These are phyloP conservation scores for Geotrichum aggregatum DNA, from an alignment of 1,139 yeast genomes.

Conservation along the genomic window DNA sequence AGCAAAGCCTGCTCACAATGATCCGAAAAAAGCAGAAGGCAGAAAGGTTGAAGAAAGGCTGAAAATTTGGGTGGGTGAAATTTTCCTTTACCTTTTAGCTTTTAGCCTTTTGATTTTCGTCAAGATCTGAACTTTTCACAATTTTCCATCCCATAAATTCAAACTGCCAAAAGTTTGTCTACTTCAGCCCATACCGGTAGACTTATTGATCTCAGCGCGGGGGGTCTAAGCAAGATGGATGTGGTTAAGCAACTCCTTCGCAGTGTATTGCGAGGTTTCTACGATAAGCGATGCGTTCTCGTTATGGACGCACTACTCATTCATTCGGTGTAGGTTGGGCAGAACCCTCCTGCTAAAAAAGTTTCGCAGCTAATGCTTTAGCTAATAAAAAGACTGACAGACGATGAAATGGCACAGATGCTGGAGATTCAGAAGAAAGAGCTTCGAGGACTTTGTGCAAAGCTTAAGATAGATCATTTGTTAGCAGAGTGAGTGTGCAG, in stretches of 20 bases:
- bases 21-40: not conserved
- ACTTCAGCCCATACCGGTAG: not conserved
- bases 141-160: too few species aligned
- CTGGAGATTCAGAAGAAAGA: slow-evolving; percentile 85
- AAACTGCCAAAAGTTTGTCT: not conserved
- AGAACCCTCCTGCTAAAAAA: not conserved
- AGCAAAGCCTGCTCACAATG: not conserved
- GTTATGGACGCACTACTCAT: slow-evolving; percentile 84
- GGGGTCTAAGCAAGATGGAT: slow-evolving; percentile 33
- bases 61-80: not conserved
- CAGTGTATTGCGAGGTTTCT: slow-evolving; percentile 82
- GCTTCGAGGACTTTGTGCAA: slow-evolving; percentile 74
- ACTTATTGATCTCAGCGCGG: not conserved
- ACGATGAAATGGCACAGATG: slow-evolving; percentile 79
- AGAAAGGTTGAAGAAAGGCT: not conserved
- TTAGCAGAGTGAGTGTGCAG: slow-evolving; percentile 28
- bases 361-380: not conserved
- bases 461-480: slow-evolving; percentile 77
- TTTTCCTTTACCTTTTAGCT: not conserved
- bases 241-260: slow-evolving; percentile 41
- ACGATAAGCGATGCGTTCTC: slow-evolving; percentile 75
- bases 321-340: slow-evolving; percentile 59
- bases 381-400: slow-evolving; percentile 59
- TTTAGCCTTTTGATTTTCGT: not conserved
- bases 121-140: too few species aligned